Conservation (phyloP, 2,329 filamentous ascomycete genomes). For the Fusarium lyarnte region DNA sequence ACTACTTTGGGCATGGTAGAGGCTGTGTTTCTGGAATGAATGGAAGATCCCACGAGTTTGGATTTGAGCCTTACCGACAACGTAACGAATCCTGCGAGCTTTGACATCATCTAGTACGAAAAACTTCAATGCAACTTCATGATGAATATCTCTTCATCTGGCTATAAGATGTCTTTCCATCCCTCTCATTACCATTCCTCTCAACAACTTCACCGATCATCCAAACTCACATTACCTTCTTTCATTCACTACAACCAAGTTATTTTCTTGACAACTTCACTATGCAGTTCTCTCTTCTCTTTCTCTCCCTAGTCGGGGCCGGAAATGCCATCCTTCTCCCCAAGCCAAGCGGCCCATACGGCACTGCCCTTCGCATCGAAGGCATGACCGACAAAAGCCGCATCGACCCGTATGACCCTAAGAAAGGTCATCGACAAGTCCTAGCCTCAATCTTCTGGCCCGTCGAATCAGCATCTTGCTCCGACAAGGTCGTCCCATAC, state of each 20-base stretch:
- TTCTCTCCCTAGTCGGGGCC: conserved; percentile 20
- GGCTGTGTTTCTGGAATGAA: background rate
- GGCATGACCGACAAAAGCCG: conserved; percentile 46
- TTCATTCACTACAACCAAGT: no score
- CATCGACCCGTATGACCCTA: conserved; percentile 44
- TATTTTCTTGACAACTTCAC: accelerated
- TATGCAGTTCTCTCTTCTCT: conserved; percentile 34
- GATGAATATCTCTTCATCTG: background rate
- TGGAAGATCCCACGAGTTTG: background rate
- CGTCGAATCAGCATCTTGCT: conserved; percentile 39
- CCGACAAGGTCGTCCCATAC: conserved; percentile 38
- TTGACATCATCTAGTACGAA: background rate
- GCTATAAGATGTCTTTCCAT: background rate
- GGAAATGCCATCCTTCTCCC: conserved; percentile 42
- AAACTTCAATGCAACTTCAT: background rate
- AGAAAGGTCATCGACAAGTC: conserved; percentile 40
- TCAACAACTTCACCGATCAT: background rate
- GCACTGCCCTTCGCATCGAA: conserved; percentile 40
- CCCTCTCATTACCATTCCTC: accelerated
- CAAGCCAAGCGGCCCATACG: conserved; percentile 44
- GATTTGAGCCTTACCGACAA: background rate
- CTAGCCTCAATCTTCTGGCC: conserved; percentile 48
- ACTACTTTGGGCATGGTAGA: background rate
- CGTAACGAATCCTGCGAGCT: background rate
- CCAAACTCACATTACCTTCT: accelerated